Conservation (phyloP, 768 basidiomycete species). For the Cystobasidium onofrii region DNA sequence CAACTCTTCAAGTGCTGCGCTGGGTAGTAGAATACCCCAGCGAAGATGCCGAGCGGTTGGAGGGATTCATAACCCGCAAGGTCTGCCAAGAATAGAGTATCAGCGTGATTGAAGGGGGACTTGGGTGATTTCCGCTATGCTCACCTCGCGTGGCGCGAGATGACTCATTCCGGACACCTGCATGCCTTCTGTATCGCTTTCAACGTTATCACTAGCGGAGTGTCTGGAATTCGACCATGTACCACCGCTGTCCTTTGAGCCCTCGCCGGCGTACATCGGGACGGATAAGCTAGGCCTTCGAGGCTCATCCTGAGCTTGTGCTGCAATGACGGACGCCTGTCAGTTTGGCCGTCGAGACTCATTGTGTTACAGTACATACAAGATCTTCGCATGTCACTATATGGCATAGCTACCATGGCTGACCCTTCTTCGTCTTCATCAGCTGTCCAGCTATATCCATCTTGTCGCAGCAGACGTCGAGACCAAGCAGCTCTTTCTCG, state of each 20-base stretch:
- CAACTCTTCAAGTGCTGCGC: neutral
- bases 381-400: neutral
- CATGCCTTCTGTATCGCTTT: conserved; percentile 18
- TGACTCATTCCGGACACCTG: conserved; percentile 11
- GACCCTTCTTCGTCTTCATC: conserved; percentile 3
- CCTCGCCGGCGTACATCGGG: neutral
- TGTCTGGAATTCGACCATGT: neutral
- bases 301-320: neutral
- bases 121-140: neutral
- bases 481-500: neutral
- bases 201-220: conserved; percentile 12
- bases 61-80: conserved; percentile 13
- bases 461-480: neutral
- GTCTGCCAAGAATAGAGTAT: neutral
- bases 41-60: neutral
- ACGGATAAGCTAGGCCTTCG: neutral
- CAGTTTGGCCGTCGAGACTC: neutral
- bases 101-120: neutral
- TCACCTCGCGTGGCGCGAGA: conserved; percentile 6
- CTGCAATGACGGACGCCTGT: neutral
- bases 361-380: neutral
- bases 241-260: neutral
- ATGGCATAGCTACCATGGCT: neutral
- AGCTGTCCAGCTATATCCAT: neutral
- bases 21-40: conserved; percentile 34